Percentiles rank a stretch among this genome's conserved stretches.
Conservation (phyloP, 2,329 filamentous ascomycete genomes). For the Fusarium ambrosium region DNA sequence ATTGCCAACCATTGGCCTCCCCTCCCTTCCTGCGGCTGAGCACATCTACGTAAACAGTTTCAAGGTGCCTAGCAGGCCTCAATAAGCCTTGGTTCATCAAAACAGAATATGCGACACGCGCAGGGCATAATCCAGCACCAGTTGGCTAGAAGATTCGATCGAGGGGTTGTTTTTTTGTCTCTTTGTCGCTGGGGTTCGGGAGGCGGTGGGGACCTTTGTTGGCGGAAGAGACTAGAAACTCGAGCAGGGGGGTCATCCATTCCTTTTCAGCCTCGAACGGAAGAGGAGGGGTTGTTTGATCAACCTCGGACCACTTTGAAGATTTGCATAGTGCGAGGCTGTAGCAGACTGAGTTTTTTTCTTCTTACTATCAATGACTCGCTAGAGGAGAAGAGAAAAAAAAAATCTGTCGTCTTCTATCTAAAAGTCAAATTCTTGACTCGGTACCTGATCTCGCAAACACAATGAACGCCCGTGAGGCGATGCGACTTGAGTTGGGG, state of each 20-base stretch:
- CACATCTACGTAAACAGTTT: constrained; percentile 6
- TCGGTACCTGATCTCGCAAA: constrained; percentile 40
- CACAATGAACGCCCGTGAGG: constrained; percentile 30
- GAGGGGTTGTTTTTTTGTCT: constrained; percentile 19
- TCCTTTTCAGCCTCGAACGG: constrained; percentile 40
- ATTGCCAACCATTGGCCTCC: constrained; percentile 13
- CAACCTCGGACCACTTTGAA: constrained; percentile 12
- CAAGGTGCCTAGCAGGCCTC: constrained; percentile 19
- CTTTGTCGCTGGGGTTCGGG: constrained; percentile 16
- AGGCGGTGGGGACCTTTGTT: constrained; percentile 36
- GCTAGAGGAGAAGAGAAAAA: neutral
- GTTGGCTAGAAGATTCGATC: constrained; percentile 46
- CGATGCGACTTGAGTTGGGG: constrained; percentile 26
- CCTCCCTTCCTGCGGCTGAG: neutral
- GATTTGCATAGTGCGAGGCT: neutral
- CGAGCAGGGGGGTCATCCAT: constrained; percentile 29
- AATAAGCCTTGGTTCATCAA: constrained; percentile 2
- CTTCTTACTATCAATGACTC: constrained; percentile 23
- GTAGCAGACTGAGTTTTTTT: neutral
- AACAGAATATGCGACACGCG: constrained; percentile 8
- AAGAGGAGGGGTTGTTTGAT: constrained; percentile 15
- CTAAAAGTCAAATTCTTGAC: constrained; percentile 26
- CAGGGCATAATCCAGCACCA: neutral
- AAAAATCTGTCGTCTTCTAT: constrained; percentile 7
- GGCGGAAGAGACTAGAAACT: constrained; percentile 37